A percentile compares a stretch with the other conserved stretches of the same genome.
phyloP scores from a whole-genome alignment of 345 rosid genomes.

The Dipteronia sinensis region DNA sequence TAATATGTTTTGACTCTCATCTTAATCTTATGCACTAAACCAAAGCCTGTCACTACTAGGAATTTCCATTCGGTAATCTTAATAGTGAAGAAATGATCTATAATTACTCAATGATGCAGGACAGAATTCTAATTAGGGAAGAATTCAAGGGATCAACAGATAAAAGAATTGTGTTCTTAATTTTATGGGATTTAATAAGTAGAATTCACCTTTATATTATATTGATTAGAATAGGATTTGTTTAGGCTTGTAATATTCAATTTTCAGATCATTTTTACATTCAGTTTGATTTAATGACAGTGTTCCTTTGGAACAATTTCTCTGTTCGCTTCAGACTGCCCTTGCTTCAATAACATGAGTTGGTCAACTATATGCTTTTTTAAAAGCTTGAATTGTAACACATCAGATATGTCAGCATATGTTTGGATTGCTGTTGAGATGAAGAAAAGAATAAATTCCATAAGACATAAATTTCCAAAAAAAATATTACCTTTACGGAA shows the following conservation, averaged over 20 bases:
- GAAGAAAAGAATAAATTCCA: slow-evolving; percentile 1
- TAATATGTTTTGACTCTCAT: too few species aligned
- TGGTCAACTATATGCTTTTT: neutral
- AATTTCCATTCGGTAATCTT: neutral
- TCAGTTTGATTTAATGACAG: neutral
- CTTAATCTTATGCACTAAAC: too few species aligned
- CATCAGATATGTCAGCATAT: neutral
- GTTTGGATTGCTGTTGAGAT: neutral
- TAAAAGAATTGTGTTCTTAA: neutral
- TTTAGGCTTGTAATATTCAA: neutral
- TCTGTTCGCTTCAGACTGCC: neutral
- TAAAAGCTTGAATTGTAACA: too few species aligned
- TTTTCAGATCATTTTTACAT: neutral
- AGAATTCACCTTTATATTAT: neutral
- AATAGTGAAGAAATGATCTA: neutral
- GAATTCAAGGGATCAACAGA: neutral
- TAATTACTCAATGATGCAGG: neutral
- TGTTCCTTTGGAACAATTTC: neutral
- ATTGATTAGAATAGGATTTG: neutral
- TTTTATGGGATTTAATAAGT: neutral
- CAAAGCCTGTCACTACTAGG: too few species aligned
- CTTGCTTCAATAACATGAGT: neutral
- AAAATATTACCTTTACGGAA: slow-evolving; percentile 61
- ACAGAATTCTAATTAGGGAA: neutral
- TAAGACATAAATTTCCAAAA: neutral